These are phyloP conservation scores for Articulospora tetracladia DNA, from an alignment of 495 filamentous ascomycete genomes.

Conservation along the genomic window DNA sequence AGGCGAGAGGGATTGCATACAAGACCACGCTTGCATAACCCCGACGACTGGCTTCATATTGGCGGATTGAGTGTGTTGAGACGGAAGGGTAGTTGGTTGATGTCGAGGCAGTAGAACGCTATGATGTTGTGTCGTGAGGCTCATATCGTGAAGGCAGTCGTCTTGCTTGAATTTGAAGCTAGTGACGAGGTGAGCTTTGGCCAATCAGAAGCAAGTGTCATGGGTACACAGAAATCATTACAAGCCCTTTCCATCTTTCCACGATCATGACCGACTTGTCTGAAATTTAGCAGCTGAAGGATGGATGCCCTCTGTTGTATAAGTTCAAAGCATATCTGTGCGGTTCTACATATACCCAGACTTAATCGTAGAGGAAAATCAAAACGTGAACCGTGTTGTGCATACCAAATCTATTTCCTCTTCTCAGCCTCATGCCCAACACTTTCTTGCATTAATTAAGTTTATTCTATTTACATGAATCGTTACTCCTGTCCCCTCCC, in stretches of 20 bases:
- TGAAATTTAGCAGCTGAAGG: no score
- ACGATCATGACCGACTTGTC: no score
- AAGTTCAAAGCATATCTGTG: no score
- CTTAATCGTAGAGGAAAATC: no score
- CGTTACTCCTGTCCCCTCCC: background rate
- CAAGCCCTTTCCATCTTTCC: no score
- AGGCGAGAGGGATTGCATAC: slow-evolving; percentile 44
- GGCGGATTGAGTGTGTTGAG: slow-evolving; percentile 2
- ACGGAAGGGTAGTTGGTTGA: background rate
- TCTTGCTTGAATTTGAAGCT: background rate
- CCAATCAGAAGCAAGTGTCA: background rate
- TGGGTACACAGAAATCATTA: no score
- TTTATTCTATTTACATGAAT: slow-evolving; percentile 10
- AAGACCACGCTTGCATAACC: slow-evolving; percentile 89
- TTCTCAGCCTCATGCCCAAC: no score
- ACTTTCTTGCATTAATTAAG: slow-evolving; percentile 1
- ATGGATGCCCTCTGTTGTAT: no score
- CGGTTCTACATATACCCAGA: no score
- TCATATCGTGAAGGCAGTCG: background rate
- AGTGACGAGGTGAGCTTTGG: background rate
- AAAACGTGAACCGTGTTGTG: no score
- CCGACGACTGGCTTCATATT: slow-evolving; percentile 88
- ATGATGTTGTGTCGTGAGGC: slow-evolving; percentile 1
- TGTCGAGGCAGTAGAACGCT: background rate
- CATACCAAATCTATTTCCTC: no score